Conservation (phyloP, 345 rosid genomes). For the Salix koriyanagi region DNA sequence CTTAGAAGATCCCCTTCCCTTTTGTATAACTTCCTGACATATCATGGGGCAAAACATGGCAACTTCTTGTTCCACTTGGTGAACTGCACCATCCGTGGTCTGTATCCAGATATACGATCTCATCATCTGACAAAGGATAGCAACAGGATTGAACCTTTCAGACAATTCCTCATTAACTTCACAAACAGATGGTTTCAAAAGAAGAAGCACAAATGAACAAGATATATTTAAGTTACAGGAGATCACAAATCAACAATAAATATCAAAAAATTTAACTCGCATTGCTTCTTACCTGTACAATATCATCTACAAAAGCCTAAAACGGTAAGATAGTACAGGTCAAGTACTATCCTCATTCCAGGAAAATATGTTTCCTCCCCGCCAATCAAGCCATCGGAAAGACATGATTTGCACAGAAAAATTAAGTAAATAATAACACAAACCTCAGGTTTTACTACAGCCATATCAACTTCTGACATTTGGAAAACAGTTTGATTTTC, state of each 20-base stretch:
- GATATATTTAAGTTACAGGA: not conserved
- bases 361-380: not conserved
- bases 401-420: not conserved
- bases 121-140: constrained; percentile 23
- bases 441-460: constrained; percentile 28
- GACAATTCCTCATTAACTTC: not conserved
- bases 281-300: not conserved
- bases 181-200: not conserved
- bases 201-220: not conserved
- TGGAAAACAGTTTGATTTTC: not conserved
- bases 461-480: constrained; percentile 30
- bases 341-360: not conserved
- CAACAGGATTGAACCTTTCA: not conserved
- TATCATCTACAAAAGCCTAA: not conserved
- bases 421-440: not conserved
- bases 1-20: constrained; percentile 80
- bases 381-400: not conserved
- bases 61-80: constrained; percentile 33
- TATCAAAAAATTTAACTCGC: not conserved
- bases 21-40: constrained; percentile 29
- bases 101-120: constrained; percentile 29
- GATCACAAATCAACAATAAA: not conserved
- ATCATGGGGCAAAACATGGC: constrained; percentile 32
- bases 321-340: not conserved
- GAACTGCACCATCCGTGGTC: constrained; percentile 26